Percentiles rank a stretch among this genome's conserved stretches.
These are phyloP conservation scores for Umbellularia californica DNA, from an alignment of 164 flowering plant species.

Conservation along the genomic window DNA sequence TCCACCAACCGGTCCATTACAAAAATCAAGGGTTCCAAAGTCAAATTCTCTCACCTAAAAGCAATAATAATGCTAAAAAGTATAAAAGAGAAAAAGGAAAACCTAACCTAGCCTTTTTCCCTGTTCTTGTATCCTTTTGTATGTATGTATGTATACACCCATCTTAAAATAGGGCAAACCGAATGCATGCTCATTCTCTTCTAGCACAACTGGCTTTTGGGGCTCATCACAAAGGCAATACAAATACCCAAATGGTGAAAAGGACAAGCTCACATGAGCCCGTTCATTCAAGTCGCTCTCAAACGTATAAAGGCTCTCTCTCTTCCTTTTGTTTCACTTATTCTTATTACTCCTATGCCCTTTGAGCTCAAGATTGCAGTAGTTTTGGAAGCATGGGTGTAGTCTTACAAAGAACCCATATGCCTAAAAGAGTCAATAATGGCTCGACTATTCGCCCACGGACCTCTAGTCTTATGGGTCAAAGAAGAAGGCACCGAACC, in stretches of 20 bases:
- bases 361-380: neutral
- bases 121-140: no score
- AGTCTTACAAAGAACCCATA: neutral
- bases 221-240: constrained; percentile 9
- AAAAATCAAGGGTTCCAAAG: constrained; percentile 7
- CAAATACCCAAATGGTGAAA: constrained; percentile 33
- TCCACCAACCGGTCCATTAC: neutral
- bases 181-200: constrained; percentile 15
- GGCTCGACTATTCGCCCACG: neutral
- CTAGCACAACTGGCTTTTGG: constrained; percentile 42
- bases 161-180: neutral
- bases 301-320: constrained; percentile 9
- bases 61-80: neutral
- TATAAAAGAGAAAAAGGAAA: neutral
- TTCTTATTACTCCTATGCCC: neutral
- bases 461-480: neutral
- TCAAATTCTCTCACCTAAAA: constrained; percentile 6
- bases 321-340: neutral
- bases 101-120: neutral
- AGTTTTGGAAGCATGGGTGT: constrained; percentile 1
- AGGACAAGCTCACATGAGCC: constrained; percentile 65
- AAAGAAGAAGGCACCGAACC: constrained; percentile 8
- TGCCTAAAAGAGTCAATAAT: constrained; percentile 6
- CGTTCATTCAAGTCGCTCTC: constrained; percentile 51
- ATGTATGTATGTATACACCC: no score